Conservation (phyloP, 148 eudicot species). For the Chenopodium quinoa region DNA sequence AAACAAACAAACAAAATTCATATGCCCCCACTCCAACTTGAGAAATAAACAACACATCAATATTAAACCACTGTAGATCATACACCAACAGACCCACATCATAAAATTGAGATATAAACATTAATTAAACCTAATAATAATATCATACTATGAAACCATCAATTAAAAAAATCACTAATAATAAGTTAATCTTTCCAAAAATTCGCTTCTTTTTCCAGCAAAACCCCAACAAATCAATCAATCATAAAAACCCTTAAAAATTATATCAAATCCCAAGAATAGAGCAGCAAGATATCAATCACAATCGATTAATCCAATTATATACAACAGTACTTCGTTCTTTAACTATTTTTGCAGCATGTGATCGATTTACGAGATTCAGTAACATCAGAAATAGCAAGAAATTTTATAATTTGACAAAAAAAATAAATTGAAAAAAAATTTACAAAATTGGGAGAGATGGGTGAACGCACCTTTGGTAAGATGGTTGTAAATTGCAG, state of each 20-base stretch:
- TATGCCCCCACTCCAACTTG: neutral
- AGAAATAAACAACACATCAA: neutral
- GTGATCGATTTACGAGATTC: neutral
- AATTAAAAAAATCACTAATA: too few species aligned
- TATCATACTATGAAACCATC: too few species aligned
- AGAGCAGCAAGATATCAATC: neutral
- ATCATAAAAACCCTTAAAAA: neutral
- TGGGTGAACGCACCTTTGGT: neutral
- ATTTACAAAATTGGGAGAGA: neutral
- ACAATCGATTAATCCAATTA: neutral
- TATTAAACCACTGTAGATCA: neutral
- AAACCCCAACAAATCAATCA: neutral
- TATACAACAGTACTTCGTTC: too few species aligned
- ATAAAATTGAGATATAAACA: too few species aligned
- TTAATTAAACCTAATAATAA: too few species aligned
- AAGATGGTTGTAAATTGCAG: neutral
- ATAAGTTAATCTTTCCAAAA: too few species aligned
- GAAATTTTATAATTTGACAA: neutral
- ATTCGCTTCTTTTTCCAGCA: too few species aligned
- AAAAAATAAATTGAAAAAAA: neutral
- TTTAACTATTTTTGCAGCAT: neutral
- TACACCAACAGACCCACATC: too few species aligned
- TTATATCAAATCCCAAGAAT: neutral
- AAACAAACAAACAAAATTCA: conserved; percentile 1
- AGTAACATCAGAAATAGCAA: neutral